phyloP scores from a whole-genome alignment of 2,329 filamentous ascomycete genomes.

The Chaetomium sp. region DNA sequence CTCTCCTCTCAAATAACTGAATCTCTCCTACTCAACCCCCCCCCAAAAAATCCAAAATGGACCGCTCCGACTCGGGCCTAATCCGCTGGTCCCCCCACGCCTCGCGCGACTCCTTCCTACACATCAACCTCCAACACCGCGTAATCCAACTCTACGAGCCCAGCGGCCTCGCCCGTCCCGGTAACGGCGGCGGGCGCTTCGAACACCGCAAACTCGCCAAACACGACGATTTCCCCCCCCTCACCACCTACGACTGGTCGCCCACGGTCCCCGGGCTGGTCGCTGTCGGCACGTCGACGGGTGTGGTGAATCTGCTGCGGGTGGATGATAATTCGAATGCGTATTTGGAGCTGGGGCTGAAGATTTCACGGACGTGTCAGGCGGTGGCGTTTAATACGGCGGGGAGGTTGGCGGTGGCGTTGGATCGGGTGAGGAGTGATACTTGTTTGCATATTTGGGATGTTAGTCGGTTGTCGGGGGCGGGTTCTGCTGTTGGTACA shows the following conservation, averaged over 20 bases:
- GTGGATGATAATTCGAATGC: constrained; percentile 65
- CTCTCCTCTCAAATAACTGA: not conserved
- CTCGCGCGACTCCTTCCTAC: constrained; percentile 53
- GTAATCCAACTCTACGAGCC: constrained; percentile 58
- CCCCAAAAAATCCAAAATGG: constrained; percentile 31
- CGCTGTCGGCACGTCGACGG: constrained; percentile 67
- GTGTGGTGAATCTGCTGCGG: constrained; percentile 67
- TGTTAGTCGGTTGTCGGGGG: constrained; percentile 53
- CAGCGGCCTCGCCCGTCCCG: constrained; percentile 48
- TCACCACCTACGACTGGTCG: constrained; percentile 63
- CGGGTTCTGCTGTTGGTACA: constrained; percentile 35
- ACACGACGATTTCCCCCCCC: constrained; percentile 56
- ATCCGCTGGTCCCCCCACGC: constrained; percentile 61
- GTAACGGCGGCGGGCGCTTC: constrained; percentile 49
- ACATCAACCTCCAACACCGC: constrained; percentile 58
- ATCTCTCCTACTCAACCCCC: not conserved
- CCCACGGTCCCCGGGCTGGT: constrained; percentile 58
- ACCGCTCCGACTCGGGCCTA: constrained; percentile 55
- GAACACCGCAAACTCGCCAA: constrained; percentile 51
- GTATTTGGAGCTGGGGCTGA: constrained; percentile 60
- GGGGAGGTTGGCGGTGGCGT: constrained; percentile 67
- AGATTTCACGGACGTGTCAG: constrained; percentile 71
- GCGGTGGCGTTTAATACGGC: constrained; percentile 71
- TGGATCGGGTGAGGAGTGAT: constrained; percentile 76
- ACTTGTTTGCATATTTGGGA: constrained; percentile 80